Evolutionary conservation across 495 filamentous ascomycete genomes (phyloP).

Genomic region (Neurospora discreta): DNA sequence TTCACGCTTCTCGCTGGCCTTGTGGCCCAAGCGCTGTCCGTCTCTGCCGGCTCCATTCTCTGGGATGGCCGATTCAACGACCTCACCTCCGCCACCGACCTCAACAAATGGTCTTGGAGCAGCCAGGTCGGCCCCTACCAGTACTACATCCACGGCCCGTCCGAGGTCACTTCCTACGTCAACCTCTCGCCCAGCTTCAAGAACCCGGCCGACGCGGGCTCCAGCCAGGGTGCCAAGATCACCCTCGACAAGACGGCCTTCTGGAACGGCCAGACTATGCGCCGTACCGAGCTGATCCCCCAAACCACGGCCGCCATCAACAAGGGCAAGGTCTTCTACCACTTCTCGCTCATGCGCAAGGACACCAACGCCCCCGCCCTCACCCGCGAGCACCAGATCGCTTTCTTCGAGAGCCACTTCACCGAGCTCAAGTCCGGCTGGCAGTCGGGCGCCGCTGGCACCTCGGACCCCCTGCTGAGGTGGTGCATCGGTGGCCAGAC

Average conservation of each 20-base stretch:
- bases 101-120: conserved; percentile 54
- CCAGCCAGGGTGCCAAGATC: conserved; percentile 55
- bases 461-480: conserved; percentile 34
- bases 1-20: conserved; percentile 14
- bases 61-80: conserved; percentile 57
- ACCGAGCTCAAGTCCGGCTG: conserved; percentile 66
- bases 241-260: conserved; percentile 54
- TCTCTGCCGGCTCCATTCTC: conserved; percentile 34
- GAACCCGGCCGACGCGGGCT: conserved; percentile 54
- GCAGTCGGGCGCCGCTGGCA: conserved; percentile 46
- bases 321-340: conserved; percentile 53
- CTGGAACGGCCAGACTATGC: conserved; percentile 48
- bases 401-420: conserved; percentile 68
- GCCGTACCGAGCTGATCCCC: conserved; percentile 53
- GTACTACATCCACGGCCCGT: conserved; percentile 61
- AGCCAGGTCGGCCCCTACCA: conserved; percentile 58
- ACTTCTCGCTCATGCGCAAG: conserved; percentile 54
- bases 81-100: conserved; percentile 35
- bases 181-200: conserved; percentile 45
- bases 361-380: conserved; percentile 48
- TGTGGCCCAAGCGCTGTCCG: conserved; percentile 12
- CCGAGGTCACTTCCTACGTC: conserved; percentile 44
- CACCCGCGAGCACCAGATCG: conserved; percentile 60
- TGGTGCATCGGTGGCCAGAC: conserved; percentile 32
- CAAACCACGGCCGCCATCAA: conserved; percentile 55